Percentiles rank a stretch among this genome's conserved stretches.
Conservation (phyloP, 2,329 filamentous ascomycete species). For the Ophiosphaerella korrae region DNA sequence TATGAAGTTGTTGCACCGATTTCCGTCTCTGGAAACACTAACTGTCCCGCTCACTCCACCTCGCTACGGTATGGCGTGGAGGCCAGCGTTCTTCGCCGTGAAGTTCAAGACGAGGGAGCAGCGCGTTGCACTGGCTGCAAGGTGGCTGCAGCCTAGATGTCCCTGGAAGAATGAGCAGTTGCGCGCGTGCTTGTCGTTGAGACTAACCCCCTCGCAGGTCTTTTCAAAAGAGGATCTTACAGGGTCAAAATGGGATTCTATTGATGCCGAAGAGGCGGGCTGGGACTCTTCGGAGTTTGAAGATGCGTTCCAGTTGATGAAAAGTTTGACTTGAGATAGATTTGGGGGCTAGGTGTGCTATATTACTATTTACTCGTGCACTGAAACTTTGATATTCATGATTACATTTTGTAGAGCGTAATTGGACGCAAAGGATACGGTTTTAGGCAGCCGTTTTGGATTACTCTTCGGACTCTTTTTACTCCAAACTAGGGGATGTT, state of each 20-base stretch:
- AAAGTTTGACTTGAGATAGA: not conserved
- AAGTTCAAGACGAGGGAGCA: conserved; percentile 33
- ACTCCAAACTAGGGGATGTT: too few species aligned
- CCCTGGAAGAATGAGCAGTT: conserved; percentile 27
- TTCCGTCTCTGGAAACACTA: conserved; percentile 30
- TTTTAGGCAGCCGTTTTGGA: too few species aligned
- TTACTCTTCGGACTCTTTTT: too few species aligned
- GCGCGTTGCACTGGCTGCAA: conserved; percentile 30
- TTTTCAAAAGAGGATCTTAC: conserved; percentile 20
- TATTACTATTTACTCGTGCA: too few species aligned
- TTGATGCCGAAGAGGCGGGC: not conserved
- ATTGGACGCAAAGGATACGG: too few species aligned
- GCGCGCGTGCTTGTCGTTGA: conserved; percentile 28
- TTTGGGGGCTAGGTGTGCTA: too few species aligned
- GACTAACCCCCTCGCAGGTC: conserved; percentile 22
- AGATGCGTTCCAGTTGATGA: not conserved
- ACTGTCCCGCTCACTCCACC: conserved; percentile 31
- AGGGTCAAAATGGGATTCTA: conserved; percentile 12
- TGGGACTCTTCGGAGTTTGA: not conserved
- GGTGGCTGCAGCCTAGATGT: conserved; percentile 32
- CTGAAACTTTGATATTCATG: too few species aligned
- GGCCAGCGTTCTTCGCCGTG: conserved; percentile 31
- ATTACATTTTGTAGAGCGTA: too few species aligned
- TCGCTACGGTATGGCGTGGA: conserved; percentile 17
- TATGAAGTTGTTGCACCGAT: conserved; percentile 22